Base-by-base conservation (phyloP, 2,329 filamentous ascomycete species). In the Mariannaea elegans region DNA sequence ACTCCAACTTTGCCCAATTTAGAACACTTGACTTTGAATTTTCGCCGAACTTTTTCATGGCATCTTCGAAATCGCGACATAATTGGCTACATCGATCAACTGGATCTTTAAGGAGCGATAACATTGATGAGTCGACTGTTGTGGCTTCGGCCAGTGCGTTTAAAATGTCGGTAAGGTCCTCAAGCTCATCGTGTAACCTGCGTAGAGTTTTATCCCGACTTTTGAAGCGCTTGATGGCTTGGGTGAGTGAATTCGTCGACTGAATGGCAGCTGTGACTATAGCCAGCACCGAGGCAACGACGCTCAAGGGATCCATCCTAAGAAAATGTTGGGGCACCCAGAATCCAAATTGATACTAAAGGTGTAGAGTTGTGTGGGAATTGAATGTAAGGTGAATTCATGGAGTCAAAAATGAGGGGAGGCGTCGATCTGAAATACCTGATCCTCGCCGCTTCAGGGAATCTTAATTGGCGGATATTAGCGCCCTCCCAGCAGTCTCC, bases 1-100 rank as follows among this genome's bases (percentile, higher is more conserved):
- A 78, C 62, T 78, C 75, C 73, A 79, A 72, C 66, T 72, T 77
- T 59, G 72, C 60, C 77, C 75, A 80, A 66, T 79, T 76, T 69
- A 62, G 70, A 66, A 79, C 64, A 19, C 73, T 68, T 3, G 65
- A 65, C 59, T 69, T 76, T 56, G 74, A 73, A 44, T 73, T 77
- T 32, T 56, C 64, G 52, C 53, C 56, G 57, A 78, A 78, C n/a
- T 39, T 59, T 56, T 74, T 65, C 72, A 78, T 77, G 38, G 72
- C 68, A 8, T 52, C 57, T 65, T 77, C 72, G 44, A 78, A 78
- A 9, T 78, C 76, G 51, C 59, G 54, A 62, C 75, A 78, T 56
- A 78, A 44, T 60, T 75, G 65, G 61, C 60, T 71, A 66, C 76
- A 79, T 65, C 74, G 73, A 41, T 63, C 58, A 61, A 78, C 67